Evolutionary conservation across 1,284 basidiomycete genomes (phyloP).

Genomic region (Papiliotrema laurentii): DNA sequence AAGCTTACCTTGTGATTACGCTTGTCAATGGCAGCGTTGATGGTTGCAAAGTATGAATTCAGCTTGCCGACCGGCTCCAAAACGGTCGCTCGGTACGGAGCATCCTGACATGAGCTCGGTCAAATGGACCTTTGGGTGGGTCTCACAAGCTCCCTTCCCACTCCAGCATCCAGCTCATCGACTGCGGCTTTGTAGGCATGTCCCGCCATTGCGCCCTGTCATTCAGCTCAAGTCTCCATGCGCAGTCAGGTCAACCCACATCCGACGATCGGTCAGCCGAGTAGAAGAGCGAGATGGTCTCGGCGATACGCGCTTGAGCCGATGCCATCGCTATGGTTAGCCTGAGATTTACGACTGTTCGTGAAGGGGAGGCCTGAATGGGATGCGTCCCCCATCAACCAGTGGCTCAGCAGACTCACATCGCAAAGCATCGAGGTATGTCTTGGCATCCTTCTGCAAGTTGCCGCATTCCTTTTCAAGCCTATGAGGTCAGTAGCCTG

Average conservation of each 20-base stretch:
- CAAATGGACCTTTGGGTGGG: slow-evolving; percentile 1
- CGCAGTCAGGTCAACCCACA: slow-evolving; percentile 24
- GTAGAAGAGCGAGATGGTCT: slow-evolving; percentile 92
- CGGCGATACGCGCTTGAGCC: slow-evolving; percentile 88
- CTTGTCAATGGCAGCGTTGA: slow-evolving; percentile 92
- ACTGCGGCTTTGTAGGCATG: slow-evolving; percentile 94
- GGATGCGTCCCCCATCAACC: no score
- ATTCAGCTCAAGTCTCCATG: background rate
- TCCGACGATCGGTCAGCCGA: slow-evolving; percentile 78
- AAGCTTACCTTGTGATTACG: slow-evolving; percentile 84
- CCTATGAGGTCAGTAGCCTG: slow-evolving; percentile 50
- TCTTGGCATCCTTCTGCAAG: slow-evolving; percentile 92
- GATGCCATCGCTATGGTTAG: slow-evolving; percentile 71
- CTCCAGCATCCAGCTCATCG: slow-evolving; percentile 84
- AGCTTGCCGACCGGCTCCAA: slow-evolving; percentile 95
- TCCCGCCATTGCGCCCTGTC: slow-evolving; percentile 83
- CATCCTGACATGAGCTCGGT: slow-evolving; percentile 59
- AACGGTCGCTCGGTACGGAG: slow-evolving; percentile 88
- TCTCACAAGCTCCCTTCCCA: slow-evolving; percentile 77
- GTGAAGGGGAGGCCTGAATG: no score
- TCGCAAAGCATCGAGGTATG: slow-evolving; percentile 90
- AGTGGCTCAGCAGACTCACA: slow-evolving; percentile 53
- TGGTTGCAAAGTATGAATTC: slow-evolving; percentile 87
- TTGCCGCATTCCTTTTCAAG: slow-evolving; percentile 90
- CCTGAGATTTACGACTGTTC: background rate